Percentiles rank a stretch among this genome's conserved stretches.
These are phyloP conservation scores for Colletotrichum sp. DNA, from an alignment of 2,329 filamentous ascomycete species.

Conservation along the genomic window DNA sequence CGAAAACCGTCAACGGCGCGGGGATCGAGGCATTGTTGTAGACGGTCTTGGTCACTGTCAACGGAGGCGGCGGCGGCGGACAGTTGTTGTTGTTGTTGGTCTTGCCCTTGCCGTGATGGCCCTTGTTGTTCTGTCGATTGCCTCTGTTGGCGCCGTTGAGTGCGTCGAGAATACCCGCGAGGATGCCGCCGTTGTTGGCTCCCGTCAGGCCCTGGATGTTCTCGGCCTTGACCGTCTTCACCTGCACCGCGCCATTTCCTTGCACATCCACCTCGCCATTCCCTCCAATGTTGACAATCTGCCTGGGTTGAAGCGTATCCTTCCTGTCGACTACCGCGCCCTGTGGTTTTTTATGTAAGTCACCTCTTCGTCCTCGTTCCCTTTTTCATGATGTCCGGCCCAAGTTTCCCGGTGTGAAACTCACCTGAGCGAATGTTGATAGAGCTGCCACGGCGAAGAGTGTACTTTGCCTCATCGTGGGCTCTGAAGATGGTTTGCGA, in stretches of 20 bases:
- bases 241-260: not conserved
- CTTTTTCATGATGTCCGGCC: not conserved
- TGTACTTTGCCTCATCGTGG: conserved; percentile 24
- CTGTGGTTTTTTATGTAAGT: conserved; percentile 5
- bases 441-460: conserved; percentile 23
- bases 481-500: not conserved
- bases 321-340: conserved; percentile 9
- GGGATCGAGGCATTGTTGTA: conserved; percentile 7
- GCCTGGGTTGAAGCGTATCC: conserved; percentile 1
- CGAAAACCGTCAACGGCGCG: conserved; percentile 12
- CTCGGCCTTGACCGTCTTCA: conserved; percentile 10
- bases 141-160: conserved; percentile 12
- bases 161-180: conserved; percentile 17
- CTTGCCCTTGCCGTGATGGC: conserved; percentile 6
- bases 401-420: not conserved
- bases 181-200: not conserved
- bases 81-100: not conserved
- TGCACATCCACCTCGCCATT: conserved; percentile 2
- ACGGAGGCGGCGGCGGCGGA: not conserved
- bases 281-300: conserved; percentile 9
- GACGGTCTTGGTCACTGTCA: conserved; percentile 10
- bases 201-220: not conserved
- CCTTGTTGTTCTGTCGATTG: not conserved
- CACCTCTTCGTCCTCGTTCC: not conserved
- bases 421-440: conserved; percentile 22